Percentiles rank a stretch among this genome's conserved stretches.
These are phyloP conservation scores for Fusarium buxicola DNA, from an alignment of 2,329 filamentous ascomycete species.

Conservation along the genomic window DNA sequence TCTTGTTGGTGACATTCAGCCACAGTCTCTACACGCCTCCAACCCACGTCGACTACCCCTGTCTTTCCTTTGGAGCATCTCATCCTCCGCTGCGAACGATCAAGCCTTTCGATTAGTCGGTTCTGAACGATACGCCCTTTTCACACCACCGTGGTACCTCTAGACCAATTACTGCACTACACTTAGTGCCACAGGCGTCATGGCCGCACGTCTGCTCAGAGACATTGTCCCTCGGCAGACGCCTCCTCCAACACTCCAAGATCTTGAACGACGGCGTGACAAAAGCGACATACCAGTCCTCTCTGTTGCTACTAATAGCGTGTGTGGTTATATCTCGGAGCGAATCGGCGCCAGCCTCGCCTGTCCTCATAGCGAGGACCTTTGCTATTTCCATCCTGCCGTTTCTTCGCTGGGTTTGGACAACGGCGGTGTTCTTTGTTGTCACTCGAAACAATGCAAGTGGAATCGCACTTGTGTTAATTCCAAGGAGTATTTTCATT, in stretches of 20 bases:
- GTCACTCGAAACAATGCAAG: constrained; percentile 2
- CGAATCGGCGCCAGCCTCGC: constrained; percentile 12
- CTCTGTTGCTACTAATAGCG: constrained; percentile 10
- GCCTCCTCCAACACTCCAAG: constrained; percentile 6
- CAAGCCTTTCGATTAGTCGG: no score
- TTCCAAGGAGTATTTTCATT: constrained; percentile 22
- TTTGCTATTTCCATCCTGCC: constrained; percentile 16
- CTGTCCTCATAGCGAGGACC: constrained; percentile 1
- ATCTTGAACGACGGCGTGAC: constrained; percentile 11
- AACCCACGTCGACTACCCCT: no score
- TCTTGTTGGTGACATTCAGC: no score
- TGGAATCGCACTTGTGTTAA: constrained; percentile 21
- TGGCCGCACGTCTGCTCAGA: constrained; percentile 11
- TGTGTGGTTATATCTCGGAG: constrained; percentile 27
- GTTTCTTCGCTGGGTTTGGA: not conserved
- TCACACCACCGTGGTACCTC: no score
- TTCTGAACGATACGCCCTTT: no score
- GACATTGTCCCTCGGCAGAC: constrained; percentile 12
- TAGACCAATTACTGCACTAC: not conserved
- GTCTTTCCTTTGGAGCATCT: no score
- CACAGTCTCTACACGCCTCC: no score
- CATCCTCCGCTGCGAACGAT: no score
- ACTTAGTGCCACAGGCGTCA: not conserved
- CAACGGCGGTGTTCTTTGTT: constrained; percentile 17
- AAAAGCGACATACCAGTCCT: not conserved